phyloP scores from a whole-genome alignment of 2,329 filamentous ascomycete genomes.

The Monosporascus sp. region DNA sequence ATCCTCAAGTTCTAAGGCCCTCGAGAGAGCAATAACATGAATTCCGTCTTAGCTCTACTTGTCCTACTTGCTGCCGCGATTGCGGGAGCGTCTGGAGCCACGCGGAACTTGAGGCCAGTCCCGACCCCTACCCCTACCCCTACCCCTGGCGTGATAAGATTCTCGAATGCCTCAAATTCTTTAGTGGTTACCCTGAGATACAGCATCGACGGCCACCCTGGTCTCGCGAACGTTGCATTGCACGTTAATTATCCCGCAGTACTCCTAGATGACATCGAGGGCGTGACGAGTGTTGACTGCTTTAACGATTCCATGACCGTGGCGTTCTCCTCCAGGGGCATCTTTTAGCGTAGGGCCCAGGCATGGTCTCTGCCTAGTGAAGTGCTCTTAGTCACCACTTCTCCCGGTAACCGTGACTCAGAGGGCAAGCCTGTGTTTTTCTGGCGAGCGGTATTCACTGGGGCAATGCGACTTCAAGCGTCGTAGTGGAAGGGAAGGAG shows the following conservation, averaged over 20 bases:
- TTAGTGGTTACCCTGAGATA: not conserved
- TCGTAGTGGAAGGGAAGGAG: slow-evolving; percentile 27
- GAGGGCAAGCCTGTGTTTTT: slow-evolving; percentile 35
- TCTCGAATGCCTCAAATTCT: not conserved
- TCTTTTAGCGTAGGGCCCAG: slow-evolving; percentile 6
- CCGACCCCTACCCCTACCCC: no score
- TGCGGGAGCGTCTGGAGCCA: not conserved
- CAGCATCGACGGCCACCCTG: slow-evolving; percentile 6
- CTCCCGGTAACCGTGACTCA: slow-evolving; percentile 34
- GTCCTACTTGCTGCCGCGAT: not conserved
- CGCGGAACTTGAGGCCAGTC: not conserved
- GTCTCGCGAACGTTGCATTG: slow-evolving; percentile 7
- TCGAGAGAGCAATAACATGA: slow-evolving; percentile 8
- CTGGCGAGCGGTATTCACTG: slow-evolving; percentile 23
- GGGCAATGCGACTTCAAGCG: slow-evolving; percentile 20
- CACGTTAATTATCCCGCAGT: slow-evolving; percentile 19
- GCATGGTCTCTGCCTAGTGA: slow-evolving; percentile 17
- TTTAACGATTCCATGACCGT: slow-evolving; percentile 20
- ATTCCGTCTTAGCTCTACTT: not conserved
- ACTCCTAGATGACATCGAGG: slow-evolving; percentile 25
- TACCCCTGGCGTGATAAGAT: no score
- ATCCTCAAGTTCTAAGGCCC: not conserved
- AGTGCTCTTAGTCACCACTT: slow-evolving; percentile 36
- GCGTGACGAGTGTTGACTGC: slow-evolving; percentile 25
- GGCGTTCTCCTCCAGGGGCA: slow-evolving; percentile 17